Base-by-base conservation (phyloP, 2,329 filamentous ascomycete species). In the Monilinia fructicola region DNA sequence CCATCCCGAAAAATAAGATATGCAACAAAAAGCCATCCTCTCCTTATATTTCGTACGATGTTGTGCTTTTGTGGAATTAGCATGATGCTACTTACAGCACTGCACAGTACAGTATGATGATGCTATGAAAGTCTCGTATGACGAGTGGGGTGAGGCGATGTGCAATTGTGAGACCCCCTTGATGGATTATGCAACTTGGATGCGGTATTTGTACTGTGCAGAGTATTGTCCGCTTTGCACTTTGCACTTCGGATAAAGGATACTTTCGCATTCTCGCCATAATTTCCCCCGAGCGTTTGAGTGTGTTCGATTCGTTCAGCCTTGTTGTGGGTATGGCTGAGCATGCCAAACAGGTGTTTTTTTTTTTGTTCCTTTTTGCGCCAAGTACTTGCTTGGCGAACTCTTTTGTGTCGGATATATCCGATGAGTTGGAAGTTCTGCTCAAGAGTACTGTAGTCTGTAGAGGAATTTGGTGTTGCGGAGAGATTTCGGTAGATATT, bases 91-190 rank as follows among this genome's bases (percentile, higher is more conserved):
- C 28, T 7, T 35, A 35, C 31, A 6, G 31, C 9, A 35, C 31
- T 7, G 31, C 9, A 35, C 31, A 6, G 31, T 35, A 35, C 31
- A 35, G 31, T 23, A 35, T 48, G 6, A 60, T 60, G 44, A 38
- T 38, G 58, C 48, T 50, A 60, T 60, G 21, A 12, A 11, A 50
- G 31, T 26, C 58, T 60, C 44, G 56, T 50, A 50, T 26, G 58
- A 60, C 14, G 28, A 60, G 28, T 60, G 28, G 44, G 44, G n/a
- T 38, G 58, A 50, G 28, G 21, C 6, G 46, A 23, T 26, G 18
- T 3, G n/a, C 44, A 2, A 60, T 60, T 11, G n/a, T 48, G 44
- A 38, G 28, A 26, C 18, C 54, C 23, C 16, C 2, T 58, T 16
- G 12, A 23, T 16, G 4, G 21, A 21, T n/a, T 48, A 26, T 59